Conservation (phyloP, 257 asterid species). For the Solanum medicagineum region DNA sequence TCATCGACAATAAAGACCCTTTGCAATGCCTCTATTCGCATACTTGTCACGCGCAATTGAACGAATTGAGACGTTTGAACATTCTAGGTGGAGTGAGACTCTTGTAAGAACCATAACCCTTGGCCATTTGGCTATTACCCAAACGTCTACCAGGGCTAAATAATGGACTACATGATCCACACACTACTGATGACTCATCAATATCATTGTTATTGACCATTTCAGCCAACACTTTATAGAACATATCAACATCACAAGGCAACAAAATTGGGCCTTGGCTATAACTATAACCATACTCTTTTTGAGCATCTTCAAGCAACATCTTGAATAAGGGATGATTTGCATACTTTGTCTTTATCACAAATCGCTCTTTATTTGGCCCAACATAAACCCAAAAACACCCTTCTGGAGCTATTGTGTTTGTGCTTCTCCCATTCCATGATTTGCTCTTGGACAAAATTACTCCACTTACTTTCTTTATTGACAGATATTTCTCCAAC, state of each 20-base stretch:
- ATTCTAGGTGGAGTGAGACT: background rate
- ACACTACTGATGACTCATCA: background rate
- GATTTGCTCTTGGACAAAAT: conserved; percentile 15
- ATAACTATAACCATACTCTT: conserved; percentile 38
- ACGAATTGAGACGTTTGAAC: background rate
- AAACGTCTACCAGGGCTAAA: conserved; percentile 4
- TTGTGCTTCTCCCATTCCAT: background rate
- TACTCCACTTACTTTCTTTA: background rate
- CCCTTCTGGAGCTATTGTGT: conserved; percentile 31
- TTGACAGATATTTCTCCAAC: conserved; percentile 15
- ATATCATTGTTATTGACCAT: conserved; percentile 15
- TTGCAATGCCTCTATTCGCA: background rate
- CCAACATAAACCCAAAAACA: conserved; percentile 62
- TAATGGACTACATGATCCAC: conserved; percentile 6
- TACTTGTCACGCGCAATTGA: background rate
- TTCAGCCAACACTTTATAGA: conserved; percentile 32
- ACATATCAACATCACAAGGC: conserved; percentile 49
- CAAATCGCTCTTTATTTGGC: conserved; percentile 30
- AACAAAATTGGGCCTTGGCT: conserved; percentile 42
- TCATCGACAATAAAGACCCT: background rate
- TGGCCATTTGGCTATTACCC: conserved; percentile 3
- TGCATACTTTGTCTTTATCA: conserved; percentile 29
- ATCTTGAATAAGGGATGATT: conserved; percentile 52
- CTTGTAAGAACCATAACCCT: background rate
- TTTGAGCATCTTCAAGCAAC: conserved; percentile 57